A percentile compares a stretch with the other conserved stretches of the same genome.
Conservation (phyloP, 257 asterid genomes). For the Solanum tacnaense region DNA sequence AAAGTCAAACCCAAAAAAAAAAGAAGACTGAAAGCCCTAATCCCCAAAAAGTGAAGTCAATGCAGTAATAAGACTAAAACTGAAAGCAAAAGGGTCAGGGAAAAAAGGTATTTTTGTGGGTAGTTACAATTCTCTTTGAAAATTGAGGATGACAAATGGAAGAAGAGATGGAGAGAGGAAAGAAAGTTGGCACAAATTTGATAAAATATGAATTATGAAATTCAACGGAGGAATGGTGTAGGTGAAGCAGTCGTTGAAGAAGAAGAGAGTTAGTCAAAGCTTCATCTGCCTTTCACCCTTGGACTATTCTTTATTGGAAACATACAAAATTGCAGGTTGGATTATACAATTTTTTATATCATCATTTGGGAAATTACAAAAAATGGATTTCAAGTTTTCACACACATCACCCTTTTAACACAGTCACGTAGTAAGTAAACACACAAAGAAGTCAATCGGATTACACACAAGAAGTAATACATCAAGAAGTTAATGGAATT, state of each 20-base stretch:
- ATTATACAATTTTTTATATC: not conserved
- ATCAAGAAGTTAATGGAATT: not conserved
- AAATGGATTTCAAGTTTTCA: not conserved
- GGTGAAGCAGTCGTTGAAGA: not conserved
- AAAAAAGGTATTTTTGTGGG: not conserved
- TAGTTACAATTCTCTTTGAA: not conserved
- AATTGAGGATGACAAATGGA: not conserved
- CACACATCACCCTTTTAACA: not conserved
- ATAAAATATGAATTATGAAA: not conserved
- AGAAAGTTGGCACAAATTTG: not conserved
- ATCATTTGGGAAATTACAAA: not conserved
- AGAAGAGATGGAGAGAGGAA: not conserved
- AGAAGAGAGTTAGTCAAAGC: not conserved
- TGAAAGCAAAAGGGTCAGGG: not conserved
- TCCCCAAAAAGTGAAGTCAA: not conserved
- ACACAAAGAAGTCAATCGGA: not conserved
- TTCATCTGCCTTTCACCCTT: not conserved
- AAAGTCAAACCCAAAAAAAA: not conserved
- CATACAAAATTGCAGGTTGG: not conserved
- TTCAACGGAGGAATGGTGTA: not conserved
- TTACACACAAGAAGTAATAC: not conserved
- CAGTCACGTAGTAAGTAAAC: not conserved
- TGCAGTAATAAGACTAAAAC: not conserved
- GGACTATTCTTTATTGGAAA: not conserved
- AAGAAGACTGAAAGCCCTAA: not conserved